Base-by-base conservation (phyloP, 1,284 basidiomycete species). In the Thecaphora thlaspeos region DNA sequence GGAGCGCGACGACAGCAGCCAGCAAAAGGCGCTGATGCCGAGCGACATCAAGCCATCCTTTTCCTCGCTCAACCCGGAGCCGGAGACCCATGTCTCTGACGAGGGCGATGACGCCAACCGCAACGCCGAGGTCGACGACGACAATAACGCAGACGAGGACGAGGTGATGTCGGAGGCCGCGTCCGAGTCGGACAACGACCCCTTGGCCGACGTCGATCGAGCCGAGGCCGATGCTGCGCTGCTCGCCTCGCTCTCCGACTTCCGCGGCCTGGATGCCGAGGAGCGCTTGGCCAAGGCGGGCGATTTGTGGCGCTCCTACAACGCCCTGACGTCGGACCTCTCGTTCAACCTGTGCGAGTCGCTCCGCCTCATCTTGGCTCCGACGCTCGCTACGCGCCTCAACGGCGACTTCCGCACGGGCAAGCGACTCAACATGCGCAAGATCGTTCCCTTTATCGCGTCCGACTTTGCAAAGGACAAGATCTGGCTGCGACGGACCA, bases 401-500 rank as follows among this genome's bases (percentile, higher is more conserved):
- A 89, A 90, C 79, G 95, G 95, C 41, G 95, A 99, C 81, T 99
- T 95, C 80, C 89, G 94, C 41, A 96, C 91, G 0, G 95, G 95
- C 47, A 99, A 98, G 81, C 85, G 95, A 22, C 85, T 99, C 42
- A 98, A 98, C 80, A 97, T 99, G 94, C 91, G 94, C 79, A 95
- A 95, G 82, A 93, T 99, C 78, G 92, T 99, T 51, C 87, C 91
- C 2, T 99, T 96, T 82, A 94, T 99, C 68, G 95, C 95, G 10
- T 91, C 89, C 78, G 95, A 99, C 81, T 99, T 92, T 81, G 96
- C 93, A 52, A 98, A 98, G 80, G 95, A 99, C 83, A 95, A 95
- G 81, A 98, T 98, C 71, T 99, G 95, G 95, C 82, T 98, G 30
- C 87, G 95, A 24, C 85, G 95, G 26, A 96, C 93, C 4, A 87